phyloP scores from a whole-genome alignment of 2,329 filamentous ascomycete genomes.

The Microcyclospora tardicrescens region DNA sequence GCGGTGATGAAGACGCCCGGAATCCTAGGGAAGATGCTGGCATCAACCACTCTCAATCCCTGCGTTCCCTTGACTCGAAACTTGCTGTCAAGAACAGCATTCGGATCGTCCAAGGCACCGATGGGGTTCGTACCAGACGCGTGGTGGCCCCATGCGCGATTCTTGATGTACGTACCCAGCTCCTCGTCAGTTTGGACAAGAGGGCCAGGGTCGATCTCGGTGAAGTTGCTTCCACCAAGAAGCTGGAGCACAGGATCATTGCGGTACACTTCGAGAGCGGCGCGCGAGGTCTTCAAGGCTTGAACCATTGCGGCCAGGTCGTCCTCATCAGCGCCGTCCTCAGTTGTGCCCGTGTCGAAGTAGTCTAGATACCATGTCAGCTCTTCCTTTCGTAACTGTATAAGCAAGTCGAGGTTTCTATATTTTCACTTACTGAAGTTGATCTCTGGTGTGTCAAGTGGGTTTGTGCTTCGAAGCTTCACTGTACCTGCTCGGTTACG shows the following conservation, averaged over 20 bases:
- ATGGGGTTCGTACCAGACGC: constrained; percentile 43
- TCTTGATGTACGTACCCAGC: not conserved
- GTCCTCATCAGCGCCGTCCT: constrained; percentile 21
- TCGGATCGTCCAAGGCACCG: constrained; percentile 35
- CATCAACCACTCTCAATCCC: constrained; percentile 43
- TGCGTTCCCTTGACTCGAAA: constrained; percentile 41
- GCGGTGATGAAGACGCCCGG: no score
- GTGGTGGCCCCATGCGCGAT: constrained; percentile 31
- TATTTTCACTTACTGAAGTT: no score
- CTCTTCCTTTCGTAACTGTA: no score
- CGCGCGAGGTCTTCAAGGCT: constrained; percentile 14
- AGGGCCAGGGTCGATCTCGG: constrained; percentile 1
- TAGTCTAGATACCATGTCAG: no score
- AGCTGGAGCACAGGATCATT: constrained; percentile 27
- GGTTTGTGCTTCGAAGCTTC: constrained; percentile 45
- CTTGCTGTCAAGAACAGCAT: constrained; percentile 41
- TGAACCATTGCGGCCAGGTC: constrained; percentile 43
- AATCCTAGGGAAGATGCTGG: no score
- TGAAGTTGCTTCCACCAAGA: constrained; percentile 25
- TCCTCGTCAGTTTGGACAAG: not conserved
- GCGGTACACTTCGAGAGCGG: constrained; percentile 23
- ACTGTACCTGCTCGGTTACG: constrained; percentile 51
- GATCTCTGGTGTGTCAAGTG: constrained; percentile 50
- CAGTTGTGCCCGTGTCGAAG: no score
- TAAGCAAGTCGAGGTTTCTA: no score